phyloP scores from a whole-genome alignment of 805 yeast species.

The Clavispora asparagi region DNA sequence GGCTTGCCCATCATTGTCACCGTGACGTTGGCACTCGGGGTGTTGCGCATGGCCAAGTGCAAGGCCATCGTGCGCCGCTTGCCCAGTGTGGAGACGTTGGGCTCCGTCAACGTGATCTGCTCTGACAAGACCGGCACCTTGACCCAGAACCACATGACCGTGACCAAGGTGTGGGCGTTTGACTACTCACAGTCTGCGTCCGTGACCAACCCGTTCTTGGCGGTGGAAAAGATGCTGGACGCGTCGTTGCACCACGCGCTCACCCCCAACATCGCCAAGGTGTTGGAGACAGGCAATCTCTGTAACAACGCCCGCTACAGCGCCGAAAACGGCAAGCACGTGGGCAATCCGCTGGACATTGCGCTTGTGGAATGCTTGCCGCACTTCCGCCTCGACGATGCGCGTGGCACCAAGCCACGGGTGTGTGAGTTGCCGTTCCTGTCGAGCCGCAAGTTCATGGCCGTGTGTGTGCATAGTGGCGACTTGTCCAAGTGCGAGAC shows the following conservation, averaged over 20 bases:
- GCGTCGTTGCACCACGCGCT: slow-evolving; percentile 38
- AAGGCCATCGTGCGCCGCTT: slow-evolving; percentile 91
- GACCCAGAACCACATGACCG: slow-evolving; percentile 89
- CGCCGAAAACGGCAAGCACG: slow-evolving; percentile 58
- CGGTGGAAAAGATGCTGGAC: slow-evolving; percentile 45
- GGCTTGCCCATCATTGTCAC: slow-evolving; percentile 98
- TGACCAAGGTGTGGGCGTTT: slow-evolving; percentile 74
- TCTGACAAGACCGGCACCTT: slow-evolving; percentile 89
- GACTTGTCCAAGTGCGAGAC: slow-evolving; percentile 52
- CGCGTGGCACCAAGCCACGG: slow-evolving; percentile 55
- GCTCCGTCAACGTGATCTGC: slow-evolving; percentile 90
- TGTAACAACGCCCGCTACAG: slow-evolving; percentile 76
- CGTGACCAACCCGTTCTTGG: slow-evolving; percentile 35
- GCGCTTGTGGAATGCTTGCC: slow-evolving; percentile 76
- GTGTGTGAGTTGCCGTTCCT: slow-evolving; percentile 77
- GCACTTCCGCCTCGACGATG: slow-evolving; percentile 68
- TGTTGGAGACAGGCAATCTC: slow-evolving; percentile 62
- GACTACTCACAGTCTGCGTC: slow-evolving; percentile 44
- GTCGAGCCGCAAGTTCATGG: slow-evolving; percentile 84
- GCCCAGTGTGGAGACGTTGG: slow-evolving; percentile 93
- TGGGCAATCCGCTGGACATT: slow-evolving; percentile 94
- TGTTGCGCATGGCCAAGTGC: slow-evolving; percentile 89
- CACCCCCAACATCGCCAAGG: slow-evolving; percentile 49
- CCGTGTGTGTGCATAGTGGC: slow-evolving; percentile 63
- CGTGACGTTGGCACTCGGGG: slow-evolving; percentile 94